phyloP scores from a whole-genome alignment of 1,284 basidiomycete genomes.

The Abortiporus biennis region DNA sequence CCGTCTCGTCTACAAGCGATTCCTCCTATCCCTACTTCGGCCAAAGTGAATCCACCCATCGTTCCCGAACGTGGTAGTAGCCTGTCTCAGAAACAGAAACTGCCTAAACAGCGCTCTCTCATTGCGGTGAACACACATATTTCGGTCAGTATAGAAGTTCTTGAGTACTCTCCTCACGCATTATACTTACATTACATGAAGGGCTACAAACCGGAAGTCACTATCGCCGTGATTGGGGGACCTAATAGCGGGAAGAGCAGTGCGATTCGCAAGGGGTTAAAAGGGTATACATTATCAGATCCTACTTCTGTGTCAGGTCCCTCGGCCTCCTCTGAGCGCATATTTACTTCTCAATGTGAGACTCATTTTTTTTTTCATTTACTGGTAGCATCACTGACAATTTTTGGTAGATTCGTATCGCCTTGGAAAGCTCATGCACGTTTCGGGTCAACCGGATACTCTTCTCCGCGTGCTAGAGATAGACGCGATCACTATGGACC shows the following conservation, averaged over 20 bases:
- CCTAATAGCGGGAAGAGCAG: conserved; percentile 67
- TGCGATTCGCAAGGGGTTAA: conserved; percentile 62
- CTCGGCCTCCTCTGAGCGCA: conserved; percentile 14
- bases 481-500: conserved; percentile 30
- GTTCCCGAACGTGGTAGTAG: conserved; percentile 29
- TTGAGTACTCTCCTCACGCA: too few relatives aligned
- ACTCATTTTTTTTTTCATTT: too few relatives aligned
- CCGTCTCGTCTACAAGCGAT: conserved; percentile 13
- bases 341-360: too few relatives aligned
- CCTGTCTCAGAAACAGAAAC: conserved; percentile 23
- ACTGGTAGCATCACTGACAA: too few relatives aligned
- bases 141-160: conserved; percentile 14
- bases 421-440: conserved; percentile 35
- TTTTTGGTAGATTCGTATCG: conserved; percentile 53
- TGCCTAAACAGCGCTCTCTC: conserved; percentile 19
- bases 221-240: conserved; percentile 63
- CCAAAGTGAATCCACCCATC: conserved; percentile 22
- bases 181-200: too few relatives aligned
- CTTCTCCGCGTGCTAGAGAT: conserved; percentile 53
- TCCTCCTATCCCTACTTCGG: conserved; percentile 12
- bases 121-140: conserved; percentile 26
- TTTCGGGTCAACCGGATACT: conserved; percentile 29
- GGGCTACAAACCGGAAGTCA: too few relatives aligned
- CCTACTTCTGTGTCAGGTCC: conserved; percentile 29
- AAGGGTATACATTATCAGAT: conserved; percentile 47